These are phyloP conservation scores for Lepidium campestre DNA, from an alignment of 441 rosid genomes.

Conservation along the genomic window DNA sequence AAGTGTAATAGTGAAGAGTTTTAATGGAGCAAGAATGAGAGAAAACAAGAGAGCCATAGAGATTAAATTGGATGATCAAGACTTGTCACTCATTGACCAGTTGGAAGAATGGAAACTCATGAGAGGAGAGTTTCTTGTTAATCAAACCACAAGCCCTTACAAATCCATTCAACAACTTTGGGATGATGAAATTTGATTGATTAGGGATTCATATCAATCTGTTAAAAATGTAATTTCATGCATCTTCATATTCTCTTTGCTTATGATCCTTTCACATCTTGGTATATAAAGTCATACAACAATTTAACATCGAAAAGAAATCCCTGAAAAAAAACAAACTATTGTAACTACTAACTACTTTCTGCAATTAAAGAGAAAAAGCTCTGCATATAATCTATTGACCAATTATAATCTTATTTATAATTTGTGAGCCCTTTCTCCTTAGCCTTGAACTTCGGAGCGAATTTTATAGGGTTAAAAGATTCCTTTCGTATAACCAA, in stretches of 20 bases:
- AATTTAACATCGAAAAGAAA: no score
- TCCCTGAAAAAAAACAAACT: no score
- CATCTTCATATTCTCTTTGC: conserved; percentile 1
- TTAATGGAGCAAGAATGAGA: conserved; percentile 48
- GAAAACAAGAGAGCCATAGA: conserved; percentile 59
- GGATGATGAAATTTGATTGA: conserved; percentile 60
- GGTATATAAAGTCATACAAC: conserved; percentile 20
- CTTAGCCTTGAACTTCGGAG: no score
- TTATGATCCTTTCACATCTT: neutral
- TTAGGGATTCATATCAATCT: neutral
- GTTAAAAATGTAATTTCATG: conserved; percentile 16
- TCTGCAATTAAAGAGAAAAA: no score
- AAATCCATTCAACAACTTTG: conserved; percentile 60
- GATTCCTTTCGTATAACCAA: no score
- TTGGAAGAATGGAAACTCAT: conserved; percentile 63
- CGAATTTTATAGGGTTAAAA: no score
- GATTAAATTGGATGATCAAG: conserved; percentile 47
- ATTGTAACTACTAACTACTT: no score
- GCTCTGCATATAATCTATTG: no score
- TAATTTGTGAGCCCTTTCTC: no score
- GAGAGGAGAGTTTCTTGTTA: conserved; percentile 75
- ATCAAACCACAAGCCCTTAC: conserved; percentile 72
- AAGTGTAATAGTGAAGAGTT: conserved; percentile 75
- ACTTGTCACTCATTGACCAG: conserved; percentile 47
- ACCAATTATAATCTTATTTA: no score